Evolutionary conservation across 169 alveolate genomes (phyloP).

Genomic region (Plasmodium gaboni): DNA sequence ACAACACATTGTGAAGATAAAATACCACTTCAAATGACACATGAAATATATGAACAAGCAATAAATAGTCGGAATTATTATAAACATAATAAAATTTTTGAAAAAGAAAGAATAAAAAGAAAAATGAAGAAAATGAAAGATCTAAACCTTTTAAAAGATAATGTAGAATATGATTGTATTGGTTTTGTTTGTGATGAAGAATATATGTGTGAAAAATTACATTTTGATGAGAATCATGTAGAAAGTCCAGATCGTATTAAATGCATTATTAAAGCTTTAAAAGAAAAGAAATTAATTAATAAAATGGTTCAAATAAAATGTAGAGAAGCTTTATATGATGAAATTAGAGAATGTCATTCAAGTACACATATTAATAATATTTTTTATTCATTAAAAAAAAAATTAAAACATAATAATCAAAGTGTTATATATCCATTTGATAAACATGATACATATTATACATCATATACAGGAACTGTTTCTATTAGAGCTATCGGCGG

Average conservation of each 20-base stretch:
- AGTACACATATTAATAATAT: slow-evolving; percentile 57
- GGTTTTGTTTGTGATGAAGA: slow-evolving; percentile 72
- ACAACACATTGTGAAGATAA: too few relatives aligned
- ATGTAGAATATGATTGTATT: slow-evolving; percentile 51
- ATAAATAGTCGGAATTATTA: neutral
- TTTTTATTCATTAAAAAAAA: slow-evolving; percentile 39
- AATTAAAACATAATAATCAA: slow-evolving; percentile 55
- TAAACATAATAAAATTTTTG: neutral
- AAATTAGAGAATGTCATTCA: slow-evolving; percentile 53
- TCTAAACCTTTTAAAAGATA: neutral
- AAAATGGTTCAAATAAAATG: slow-evolving; percentile 72
- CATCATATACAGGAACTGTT: slow-evolving; percentile 78
- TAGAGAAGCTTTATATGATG: slow-evolving; percentile 59
- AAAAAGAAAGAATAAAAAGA: neutral
- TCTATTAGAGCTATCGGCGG: slow-evolving; percentile 83
- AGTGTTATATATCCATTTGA: slow-evolving; percentile 58
- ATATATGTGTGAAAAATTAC: slow-evolving; percentile 35
- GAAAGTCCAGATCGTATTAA: slow-evolving; percentile 50
- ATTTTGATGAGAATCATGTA: slow-evolving; percentile 50
- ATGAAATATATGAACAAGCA: neutral
- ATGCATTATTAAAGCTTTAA: slow-evolving; percentile 48
- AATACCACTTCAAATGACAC: too few relatives aligned
- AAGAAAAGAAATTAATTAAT: slow-evolving; percentile 61
- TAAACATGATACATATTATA: slow-evolving; percentile 78
- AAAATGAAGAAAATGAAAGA: slow-evolving; percentile 1